Percentiles rank a stretch among this genome's conserved stretches.
phyloP scores from a whole-genome alignment of 331 rosid species.

The Rhamnella rubrinervis region DNA sequence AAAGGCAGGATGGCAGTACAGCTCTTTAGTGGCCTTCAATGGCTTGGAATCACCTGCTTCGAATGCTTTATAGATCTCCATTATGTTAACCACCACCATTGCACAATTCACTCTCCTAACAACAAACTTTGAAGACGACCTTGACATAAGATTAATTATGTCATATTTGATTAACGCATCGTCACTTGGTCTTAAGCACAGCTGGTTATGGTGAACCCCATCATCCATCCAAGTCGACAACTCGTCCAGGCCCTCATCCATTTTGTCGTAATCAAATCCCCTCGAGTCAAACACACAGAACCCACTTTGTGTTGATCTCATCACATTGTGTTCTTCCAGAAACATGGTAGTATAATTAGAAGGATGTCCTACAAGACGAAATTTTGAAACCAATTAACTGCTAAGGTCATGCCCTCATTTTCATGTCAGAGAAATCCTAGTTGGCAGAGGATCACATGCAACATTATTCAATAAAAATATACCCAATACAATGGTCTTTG shows the following conservation, averaged over 20 bases:
- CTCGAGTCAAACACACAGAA: conserved; percentile 44
- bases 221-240: conserved; percentile 38
- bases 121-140: conserved; percentile 31
- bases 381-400: not conserved
- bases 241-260: conserved; percentile 23
- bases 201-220: conserved; percentile 46
- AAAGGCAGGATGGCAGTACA: conserved; percentile 29
- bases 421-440: not conserved
- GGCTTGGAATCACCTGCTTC: conserved; percentile 34
- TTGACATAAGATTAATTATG: not conserved
- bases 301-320: conserved; percentile 39
- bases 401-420: no score
- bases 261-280: conserved; percentile 27
- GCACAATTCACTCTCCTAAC: conserved; percentile 38
- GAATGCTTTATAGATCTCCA: conserved; percentile 35
- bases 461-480: no score
- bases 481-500: no score
- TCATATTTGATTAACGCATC: conserved; percentile 4
- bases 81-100: conserved; percentile 45
- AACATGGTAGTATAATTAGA: conserved; percentile 23
- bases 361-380: conserved; percentile 17
- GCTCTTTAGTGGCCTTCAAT: conserved; percentile 37
- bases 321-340: conserved; percentile 44
- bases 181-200: conserved; percentile 27
- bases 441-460: no score